A percentile compares a stretch with the other conserved stretches of the same genome.
phyloP scores from a whole-genome alignment of 495 filamentous ascomycete genomes.

The Amorphotheca resinae region DNA sequence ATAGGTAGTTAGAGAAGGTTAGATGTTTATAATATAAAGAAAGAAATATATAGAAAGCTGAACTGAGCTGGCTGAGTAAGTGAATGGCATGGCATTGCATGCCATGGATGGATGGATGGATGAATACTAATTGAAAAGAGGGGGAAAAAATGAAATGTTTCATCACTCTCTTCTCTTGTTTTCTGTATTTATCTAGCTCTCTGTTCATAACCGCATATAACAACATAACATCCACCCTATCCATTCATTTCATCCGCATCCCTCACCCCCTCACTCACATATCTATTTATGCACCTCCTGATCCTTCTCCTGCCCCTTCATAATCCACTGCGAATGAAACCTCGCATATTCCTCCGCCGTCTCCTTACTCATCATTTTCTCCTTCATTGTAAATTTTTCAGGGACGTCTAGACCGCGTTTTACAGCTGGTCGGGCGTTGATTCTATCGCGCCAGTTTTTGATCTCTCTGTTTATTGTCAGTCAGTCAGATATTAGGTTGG shows the following conservation, averaged over 20 bases:
- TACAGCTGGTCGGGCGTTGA: constrained; percentile 51
- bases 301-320: constrained; percentile 23
- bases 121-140: too few relatives aligned
- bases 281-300: constrained; percentile 16
- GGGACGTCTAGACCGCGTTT: constrained; percentile 74
- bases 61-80: too few relatives aligned
- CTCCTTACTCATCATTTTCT: constrained; percentile 23
- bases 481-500: background rate
- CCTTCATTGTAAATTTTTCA: constrained; percentile 28
- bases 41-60: background rate
- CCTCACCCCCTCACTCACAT: too few relatives aligned
- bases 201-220: too few relatives aligned
- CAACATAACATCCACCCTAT: too few relatives aligned
- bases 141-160: background rate
- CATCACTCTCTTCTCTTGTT: background rate
- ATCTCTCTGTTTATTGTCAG: constrained; percentile 20
- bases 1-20: background rate
- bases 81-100: background rate
- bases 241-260: too few relatives aligned
- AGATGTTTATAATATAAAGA: background rate
- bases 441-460: constrained; percentile 48
- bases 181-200: too few relatives aligned
- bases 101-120: background rate
- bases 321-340: constrained; percentile 22
- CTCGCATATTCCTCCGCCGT: constrained; percentile 22